Base-by-base conservation (phyloP, 352 stramenopile genomes). In the Phytophthora melonis region DNA sequence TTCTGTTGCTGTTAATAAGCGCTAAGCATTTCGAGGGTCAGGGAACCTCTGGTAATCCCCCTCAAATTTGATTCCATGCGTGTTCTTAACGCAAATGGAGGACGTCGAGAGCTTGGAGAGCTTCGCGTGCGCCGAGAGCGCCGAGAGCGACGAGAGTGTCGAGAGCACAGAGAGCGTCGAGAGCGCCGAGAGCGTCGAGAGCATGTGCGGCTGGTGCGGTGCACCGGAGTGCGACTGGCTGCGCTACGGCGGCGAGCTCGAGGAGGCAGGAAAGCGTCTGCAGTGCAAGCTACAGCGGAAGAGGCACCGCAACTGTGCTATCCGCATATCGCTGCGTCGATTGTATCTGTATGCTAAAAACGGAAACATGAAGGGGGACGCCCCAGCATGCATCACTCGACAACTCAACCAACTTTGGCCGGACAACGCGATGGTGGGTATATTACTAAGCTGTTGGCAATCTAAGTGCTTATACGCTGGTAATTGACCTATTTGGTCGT, bases 401-500 rank as follows among this genome's bases (percentile, higher is more conserved):
- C 39, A 2, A 27, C 32, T 52, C 49, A 52, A 25, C 39, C 21
- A 58, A 21, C 59, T 36, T 49, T 66, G 45, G 11, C 45, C 45
- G 13, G 59, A 52, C 19, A 58, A 25, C 23, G 25, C 16, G n/a
- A 65, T 21, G 23, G 58, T 65, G 21, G 21, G 47, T 47, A 47
- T 16, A 47, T 47, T 66, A 32, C 32, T 39, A 49, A 21, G 47
- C 3, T 58, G 45, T 58, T 36, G 59, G 59, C 34, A 66, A 34
- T 52, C 30, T 66, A 10, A 66, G 32, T 19, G 14, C 30, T 14
- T 53, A 34, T 58, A 56, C 60, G 9, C 49, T 67, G 49, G 49
- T 66, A 23, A 67, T 67, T 59, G 60, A 59, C 34, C 8, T 54
- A 58, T 67, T 67, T 16, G 49, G 3, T 25, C 60, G 60, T 10